Conservation (phyloP, 805 yeast genomes). For the Ogataea degrootiae region DNA sequence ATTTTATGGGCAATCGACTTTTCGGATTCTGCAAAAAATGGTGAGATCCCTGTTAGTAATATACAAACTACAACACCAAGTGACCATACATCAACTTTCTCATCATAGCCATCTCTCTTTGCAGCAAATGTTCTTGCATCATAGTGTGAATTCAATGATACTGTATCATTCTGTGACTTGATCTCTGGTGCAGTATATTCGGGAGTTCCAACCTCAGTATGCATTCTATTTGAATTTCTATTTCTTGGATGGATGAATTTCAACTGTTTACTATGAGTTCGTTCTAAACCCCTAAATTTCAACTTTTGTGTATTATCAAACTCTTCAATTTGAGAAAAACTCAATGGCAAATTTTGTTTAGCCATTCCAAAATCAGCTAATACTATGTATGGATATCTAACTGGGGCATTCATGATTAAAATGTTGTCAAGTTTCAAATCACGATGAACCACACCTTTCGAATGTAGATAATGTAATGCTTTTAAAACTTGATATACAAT, state of each 20-base stretch:
- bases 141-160: no score
- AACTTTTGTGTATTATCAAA: background rate
- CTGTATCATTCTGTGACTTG: slow-evolving; percentile 30
- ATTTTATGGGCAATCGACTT: slow-evolving; percentile 39
- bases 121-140: no score
- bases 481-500: slow-evolving; percentile 51
- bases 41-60: slow-evolving; percentile 58
- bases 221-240: slow-evolving; percentile 16
- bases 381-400: slow-evolving; percentile 47
- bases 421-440: slow-evolving; percentile 69
- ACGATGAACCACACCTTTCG: slow-evolving; percentile 53
- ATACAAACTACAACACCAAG: slow-evolving; percentile 58
- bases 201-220: slow-evolving; percentile 41
- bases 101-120: slow-evolving; percentile 38
- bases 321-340: slow-evolving; percentile 3
- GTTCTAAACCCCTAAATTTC: background rate
- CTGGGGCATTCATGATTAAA: slow-evolving; percentile 49
- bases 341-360: slow-evolving; percentile 15
- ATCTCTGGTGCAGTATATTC: slow-evolving; percentile 75
- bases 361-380: slow-evolving; percentile 67
- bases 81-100: slow-evolving; percentile 67
- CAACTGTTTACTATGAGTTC: slow-evolving; percentile 43
- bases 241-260: background rate
- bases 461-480: slow-evolving; percentile 54
- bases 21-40: slow-evolving; percentile 46